Evolutionary conservation across 768 basidiomycete species (phyloP), one percentile per base, ranked within the genome.

Genomic region (Amanita muscaria): DNA sequence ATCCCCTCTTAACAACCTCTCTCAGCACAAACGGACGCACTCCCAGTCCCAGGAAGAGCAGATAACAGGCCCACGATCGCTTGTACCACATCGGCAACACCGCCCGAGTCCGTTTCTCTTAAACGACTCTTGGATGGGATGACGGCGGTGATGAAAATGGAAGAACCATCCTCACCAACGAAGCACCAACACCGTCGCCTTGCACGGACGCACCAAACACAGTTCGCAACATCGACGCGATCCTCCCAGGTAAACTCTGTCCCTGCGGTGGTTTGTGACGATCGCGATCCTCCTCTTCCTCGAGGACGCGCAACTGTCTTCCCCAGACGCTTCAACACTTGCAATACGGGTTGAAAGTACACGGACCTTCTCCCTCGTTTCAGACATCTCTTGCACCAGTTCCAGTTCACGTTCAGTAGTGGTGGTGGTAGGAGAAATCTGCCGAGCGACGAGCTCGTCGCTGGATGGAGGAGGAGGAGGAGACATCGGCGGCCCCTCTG

Each of bases 1-100:
- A 23, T 6, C 35, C 25, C 34, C 19, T 38, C 19, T 34, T 38
- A 5, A 29, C 35, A 2, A 44, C 35, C 24, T 14, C 44, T 33
- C 35, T 36, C 44, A 44, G 19, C 44, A 38, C 2, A 21, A 44
- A 44, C 25, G 44, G 35, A 45, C 44, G 38, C 12, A 35, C 36
- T 2, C 44, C 44, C 35, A 45, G 29, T 12, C 44, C 44, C 23
- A 37, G 38, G 14, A 45, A 33, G 15, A 45, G 35, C 25, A 45
- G 5, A 29, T 38, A 45, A 15, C 10, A 36, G 14, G 32, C 35
- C 36, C 44, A 38, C 35, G 36, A 37, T 30, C 16, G 19, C 14
- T 33, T 22, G 12, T 23, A 15, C 36, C 23, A 21, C 34, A 22
- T 14, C 15, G n/a, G 14, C 24, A 21, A 5, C 15, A 15, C 31